A percentile compares a stretch with the other conserved stretches of the same genome.
Conservation (phyloP, 1,284 basidiomycete species). For the Fomes fomentarius region DNA sequence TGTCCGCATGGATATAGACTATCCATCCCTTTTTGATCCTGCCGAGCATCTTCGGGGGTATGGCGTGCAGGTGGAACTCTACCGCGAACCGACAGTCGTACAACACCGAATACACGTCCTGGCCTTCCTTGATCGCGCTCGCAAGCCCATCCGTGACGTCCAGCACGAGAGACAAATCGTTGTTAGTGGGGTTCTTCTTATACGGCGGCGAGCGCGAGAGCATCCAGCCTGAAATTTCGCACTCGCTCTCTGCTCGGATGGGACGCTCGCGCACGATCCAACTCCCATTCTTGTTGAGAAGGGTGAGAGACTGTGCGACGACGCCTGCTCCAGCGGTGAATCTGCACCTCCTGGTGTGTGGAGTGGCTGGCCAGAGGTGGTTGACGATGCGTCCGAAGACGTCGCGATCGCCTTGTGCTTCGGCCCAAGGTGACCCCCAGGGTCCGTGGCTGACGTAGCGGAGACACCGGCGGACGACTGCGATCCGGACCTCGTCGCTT, state of each 20-base stretch:
- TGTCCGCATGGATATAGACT: conserved; percentile 41
- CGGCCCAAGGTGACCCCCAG: conserved; percentile 70
- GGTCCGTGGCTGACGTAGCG: conserved; percentile 71
- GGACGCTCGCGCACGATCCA: conserved; percentile 11
- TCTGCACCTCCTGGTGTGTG: conserved; percentile 9
- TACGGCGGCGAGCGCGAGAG: conserved; percentile 25
- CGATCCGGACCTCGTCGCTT: conserved; percentile 42
- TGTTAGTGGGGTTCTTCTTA: neutral
- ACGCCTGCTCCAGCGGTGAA: conserved; percentile 62
- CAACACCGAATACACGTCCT: conserved; percentile 34
- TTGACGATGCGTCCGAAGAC: conserved; percentile 50
- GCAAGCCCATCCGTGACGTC: conserved; percentile 16
- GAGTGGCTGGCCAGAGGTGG: conserved; percentile 42
- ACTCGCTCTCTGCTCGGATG: neutral
- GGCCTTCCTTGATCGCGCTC: neutral
- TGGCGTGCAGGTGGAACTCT: conserved; percentile 42
- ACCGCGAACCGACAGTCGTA: conserved; percentile 65
- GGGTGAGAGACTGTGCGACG: conserved; percentile 56
- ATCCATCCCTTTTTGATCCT: conserved; percentile 13
- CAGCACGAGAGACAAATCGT: neutral
- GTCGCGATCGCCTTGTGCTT: conserved; percentile 51
- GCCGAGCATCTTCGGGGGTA: conserved; percentile 36
- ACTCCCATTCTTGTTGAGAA: conserved; percentile 17
- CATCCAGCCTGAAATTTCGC: conserved; percentile 28
- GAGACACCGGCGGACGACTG: conserved; percentile 62